Percentiles rank a stretch among this genome's conserved stretches.
These are phyloP conservation scores for Biancaea sappan DNA, from an alignment of 306 rosid genomes.

Conservation along the genomic window DNA sequence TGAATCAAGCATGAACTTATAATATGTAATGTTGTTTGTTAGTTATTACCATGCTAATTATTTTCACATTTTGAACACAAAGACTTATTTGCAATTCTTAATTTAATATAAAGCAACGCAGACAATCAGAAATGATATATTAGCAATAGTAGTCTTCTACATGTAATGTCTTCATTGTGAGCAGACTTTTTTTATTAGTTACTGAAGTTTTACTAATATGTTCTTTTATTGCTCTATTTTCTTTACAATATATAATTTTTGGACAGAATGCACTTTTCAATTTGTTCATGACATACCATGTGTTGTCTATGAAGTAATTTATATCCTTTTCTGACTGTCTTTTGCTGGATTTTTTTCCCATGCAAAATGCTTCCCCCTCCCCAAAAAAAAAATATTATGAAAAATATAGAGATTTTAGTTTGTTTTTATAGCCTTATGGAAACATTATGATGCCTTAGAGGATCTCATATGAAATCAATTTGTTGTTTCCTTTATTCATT, in stretches of 20 bases:
- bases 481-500: not conserved
- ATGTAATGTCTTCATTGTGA: not conserved
- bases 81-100: not conserved
- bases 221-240: not conserved
- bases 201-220: not conserved
- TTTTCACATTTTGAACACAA: not conserved
- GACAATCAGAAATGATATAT: not conserved
- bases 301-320: not conserved
- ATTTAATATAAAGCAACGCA: not conserved
- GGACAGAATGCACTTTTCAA: not conserved
- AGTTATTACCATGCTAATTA: not conserved
- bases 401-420: not conserved
- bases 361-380: not conserved
- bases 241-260: not conserved
- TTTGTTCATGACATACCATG: conserved; percentile 2
- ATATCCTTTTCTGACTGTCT: not conserved
- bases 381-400: not conserved
- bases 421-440: not conserved
- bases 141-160: not conserved
- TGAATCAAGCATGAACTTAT: not conserved
- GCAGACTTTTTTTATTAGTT: not conserved
- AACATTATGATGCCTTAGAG: not conserved
- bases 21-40: not conserved
- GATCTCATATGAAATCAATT: not conserved
- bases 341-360: not conserved